phyloP scores from a whole-genome alignment of 345 rosid genomes.

The Citrus medica region DNA sequence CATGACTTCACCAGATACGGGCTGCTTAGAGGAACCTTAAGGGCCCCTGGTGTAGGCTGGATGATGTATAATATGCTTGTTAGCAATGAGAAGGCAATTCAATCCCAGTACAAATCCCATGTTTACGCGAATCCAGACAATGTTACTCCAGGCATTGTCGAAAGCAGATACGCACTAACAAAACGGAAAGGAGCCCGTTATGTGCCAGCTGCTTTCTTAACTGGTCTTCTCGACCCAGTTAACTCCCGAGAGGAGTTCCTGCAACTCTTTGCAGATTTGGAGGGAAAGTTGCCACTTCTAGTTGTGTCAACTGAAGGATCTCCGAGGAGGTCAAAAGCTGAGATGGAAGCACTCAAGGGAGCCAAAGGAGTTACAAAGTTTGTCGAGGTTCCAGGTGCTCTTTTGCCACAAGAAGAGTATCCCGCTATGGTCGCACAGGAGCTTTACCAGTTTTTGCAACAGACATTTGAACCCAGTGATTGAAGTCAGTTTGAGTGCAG shows the following conservation, averaged over 20 bases:
- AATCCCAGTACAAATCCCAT: slow-evolving; percentile 85
- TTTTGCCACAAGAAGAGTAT: slow-evolving; percentile 91
- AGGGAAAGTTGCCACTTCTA: slow-evolving; percentile 57
- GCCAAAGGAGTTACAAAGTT: slow-evolving; percentile 72
- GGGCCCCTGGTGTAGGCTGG: slow-evolving; percentile 87
- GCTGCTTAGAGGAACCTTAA: slow-evolving; percentile 71
- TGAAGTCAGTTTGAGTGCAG: slow-evolving; percentile 2
- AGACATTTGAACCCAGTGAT: slow-evolving; percentile 32
- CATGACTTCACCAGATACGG: slow-evolving; percentile 53
- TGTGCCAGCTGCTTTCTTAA: slow-evolving; percentile 88
- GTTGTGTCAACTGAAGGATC: slow-evolving; percentile 63
- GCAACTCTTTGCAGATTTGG: slow-evolving; percentile 58
- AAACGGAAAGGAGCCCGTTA: slow-evolving; percentile 73
- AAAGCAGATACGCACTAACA: slow-evolving; percentile 72
- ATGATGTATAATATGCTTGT: slow-evolving; percentile 93
- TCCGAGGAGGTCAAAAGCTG: slow-evolving; percentile 89
- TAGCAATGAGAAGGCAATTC: slow-evolving; percentile 83
- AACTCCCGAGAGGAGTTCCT: slow-evolving; percentile 69
- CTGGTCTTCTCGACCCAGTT: slow-evolving; percentile 86
- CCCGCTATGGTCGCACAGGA: slow-evolving; percentile 61
- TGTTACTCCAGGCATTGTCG: slow-evolving; percentile 48
- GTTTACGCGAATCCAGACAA: slow-evolving; percentile 82
- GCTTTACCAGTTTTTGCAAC: slow-evolving; percentile 61
- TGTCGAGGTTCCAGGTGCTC: slow-evolving; percentile 77
- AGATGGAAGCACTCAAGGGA: slow-evolving; percentile 77